Evolutionary conservation across 2,329 filamentous ascomycete genomes (phyloP), one percentile per base, ranked within the genome.

Genomic region (Sordariomycetes sp.): DNA sequence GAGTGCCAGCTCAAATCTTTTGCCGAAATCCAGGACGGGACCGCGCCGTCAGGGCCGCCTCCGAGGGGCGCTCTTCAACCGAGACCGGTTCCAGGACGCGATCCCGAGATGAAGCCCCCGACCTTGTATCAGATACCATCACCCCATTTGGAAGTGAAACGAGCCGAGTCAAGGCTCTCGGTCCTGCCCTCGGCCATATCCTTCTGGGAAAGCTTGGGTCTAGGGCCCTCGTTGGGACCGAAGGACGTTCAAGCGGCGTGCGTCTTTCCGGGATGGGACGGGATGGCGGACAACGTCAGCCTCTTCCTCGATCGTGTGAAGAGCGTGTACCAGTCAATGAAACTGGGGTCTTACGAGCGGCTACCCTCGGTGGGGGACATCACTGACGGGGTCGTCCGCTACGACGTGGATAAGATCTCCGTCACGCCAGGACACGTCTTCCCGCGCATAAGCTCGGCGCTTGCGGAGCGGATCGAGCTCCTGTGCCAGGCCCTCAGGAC

Each of bases 161-260:
- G 89, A 57, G 81, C 84, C 22, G 87, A 90, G 46, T 78, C 79
- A 1, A 81, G 80, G 54, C 79, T 91, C 59, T 89, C 90, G 12
- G 76, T 95, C 46, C 75, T 93, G 24, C 88, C 90, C 1, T 82
- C 89, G 0, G 87, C 88, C 0, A 74, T 93, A 22, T 74, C 79
- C 1, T 96, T 94, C 66, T 95, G 90, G 90, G 89, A 94, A 66
- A 85, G 86, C 53, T 74, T 95, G 20, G 88, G 89, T 0, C 76
- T 96, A 1, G 83, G 83, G 1, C 90, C 90, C 3, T 82, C 82
- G 10, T 82, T 82, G 60, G 87, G 88, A 0, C 66, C 76, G 8
- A 95, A 95, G 68, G 82, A 93, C 61, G 74, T 94, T 34, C 78
- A 80, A 40, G 80, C 85, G 0, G 80, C 89, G 54, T 90, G 87